These are phyloP conservation scores for Ceriops tagal DNA, from an alignment of 345 rosid species.

Conservation along the genomic window DNA sequence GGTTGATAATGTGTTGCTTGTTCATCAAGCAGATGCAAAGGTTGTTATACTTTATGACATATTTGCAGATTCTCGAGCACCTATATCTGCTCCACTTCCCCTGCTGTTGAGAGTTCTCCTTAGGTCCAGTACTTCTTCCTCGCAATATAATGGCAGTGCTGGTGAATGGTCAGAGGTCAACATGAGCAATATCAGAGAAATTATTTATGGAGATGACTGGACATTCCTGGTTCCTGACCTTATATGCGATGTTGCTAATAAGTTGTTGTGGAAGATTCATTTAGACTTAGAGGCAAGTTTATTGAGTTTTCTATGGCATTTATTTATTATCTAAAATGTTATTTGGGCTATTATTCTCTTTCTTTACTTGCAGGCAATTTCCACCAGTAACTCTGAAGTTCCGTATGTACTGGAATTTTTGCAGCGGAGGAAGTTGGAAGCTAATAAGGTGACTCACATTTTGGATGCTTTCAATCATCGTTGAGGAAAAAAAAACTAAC, in stretches of 20 bases:
- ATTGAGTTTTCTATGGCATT: background rate
- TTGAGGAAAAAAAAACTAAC: background rate
- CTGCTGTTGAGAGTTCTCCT: slow-evolving; percentile 68
- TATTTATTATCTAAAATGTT: background rate
- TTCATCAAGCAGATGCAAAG: slow-evolving; percentile 97
- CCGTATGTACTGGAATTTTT: slow-evolving; percentile 80
- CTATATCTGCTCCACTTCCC: slow-evolving; percentile 98
- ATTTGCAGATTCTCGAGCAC: slow-evolving; percentile 87
- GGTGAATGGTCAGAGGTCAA: slow-evolving; percentile 49
- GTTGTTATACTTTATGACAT: slow-evolving; percentile 93
- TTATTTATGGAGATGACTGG: slow-evolving; percentile 85
- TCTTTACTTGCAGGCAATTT: slow-evolving; percentile 67
- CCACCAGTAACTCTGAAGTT: slow-evolving; percentile 92
- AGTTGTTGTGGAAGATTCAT: slow-evolving; percentile 81
- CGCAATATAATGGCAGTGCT: slow-evolving; percentile 47
- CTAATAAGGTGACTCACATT: slow-evolving; percentile 60
- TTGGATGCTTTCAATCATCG: background rate
- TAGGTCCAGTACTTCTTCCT: slow-evolving; percentile 43
- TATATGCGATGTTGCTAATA: slow-evolving; percentile 64
- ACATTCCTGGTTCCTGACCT: slow-evolving; percentile 88
- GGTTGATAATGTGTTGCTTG: slow-evolving; percentile 86
- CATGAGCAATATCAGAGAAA: slow-evolving; percentile 48
- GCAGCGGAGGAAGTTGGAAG: slow-evolving; percentile 89
- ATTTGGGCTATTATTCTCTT: slow-evolving; percentile 11
- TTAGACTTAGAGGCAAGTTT: slow-evolving; percentile 81